A percentile compares a stretch with the other conserved stretches of the same genome.
phyloP scores from a whole-genome alignment of 768 basidiomycete species.

The Psilocybe tampanensis region DNA sequence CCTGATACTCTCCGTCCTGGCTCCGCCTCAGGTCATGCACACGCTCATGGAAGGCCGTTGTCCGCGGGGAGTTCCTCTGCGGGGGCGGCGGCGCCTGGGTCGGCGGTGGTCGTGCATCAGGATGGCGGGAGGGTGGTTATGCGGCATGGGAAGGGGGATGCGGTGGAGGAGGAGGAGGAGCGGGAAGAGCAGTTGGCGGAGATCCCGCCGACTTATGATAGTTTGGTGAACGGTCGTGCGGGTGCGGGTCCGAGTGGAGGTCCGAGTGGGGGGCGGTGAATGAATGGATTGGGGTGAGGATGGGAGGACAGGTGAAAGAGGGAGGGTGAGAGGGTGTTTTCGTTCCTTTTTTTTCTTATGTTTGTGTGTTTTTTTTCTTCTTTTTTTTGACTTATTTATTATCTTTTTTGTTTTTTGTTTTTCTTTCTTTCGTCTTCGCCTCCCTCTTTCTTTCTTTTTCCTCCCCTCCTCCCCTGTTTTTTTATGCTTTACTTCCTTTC shows the following conservation, averaged over 20 bases:
- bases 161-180: slow-evolving; percentile 17
- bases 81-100: slow-evolving; percentile 5
- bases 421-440: background rate
- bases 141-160: slow-evolving; percentile 14
- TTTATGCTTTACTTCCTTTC: too few species aligned
- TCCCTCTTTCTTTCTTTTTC: background rate
- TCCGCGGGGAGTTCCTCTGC: background rate
- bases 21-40: background rate
- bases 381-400: background rate
- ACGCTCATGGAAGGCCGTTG: background rate
- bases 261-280: too few species aligned
- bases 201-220: slow-evolving; percentile 35
- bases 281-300: background rate
- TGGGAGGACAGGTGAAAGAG: background rate
- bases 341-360: background rate
- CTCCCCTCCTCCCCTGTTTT: background rate
- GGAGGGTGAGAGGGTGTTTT: background rate
- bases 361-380: background rate
- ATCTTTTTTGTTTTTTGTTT: background rate
- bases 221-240: slow-evolving; percentile 16
- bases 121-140: slow-evolving; percentile 27
- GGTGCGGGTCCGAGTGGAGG: background rate
- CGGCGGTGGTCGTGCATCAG: slow-evolving; percentile 28
- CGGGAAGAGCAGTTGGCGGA: slow-evolving; percentile 19
- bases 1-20: slow-evolving; percentile 11